phyloP scores from a whole-genome alignment of 1,284 basidiomycete genomes.

The Porogramme epimiltina region DNA sequence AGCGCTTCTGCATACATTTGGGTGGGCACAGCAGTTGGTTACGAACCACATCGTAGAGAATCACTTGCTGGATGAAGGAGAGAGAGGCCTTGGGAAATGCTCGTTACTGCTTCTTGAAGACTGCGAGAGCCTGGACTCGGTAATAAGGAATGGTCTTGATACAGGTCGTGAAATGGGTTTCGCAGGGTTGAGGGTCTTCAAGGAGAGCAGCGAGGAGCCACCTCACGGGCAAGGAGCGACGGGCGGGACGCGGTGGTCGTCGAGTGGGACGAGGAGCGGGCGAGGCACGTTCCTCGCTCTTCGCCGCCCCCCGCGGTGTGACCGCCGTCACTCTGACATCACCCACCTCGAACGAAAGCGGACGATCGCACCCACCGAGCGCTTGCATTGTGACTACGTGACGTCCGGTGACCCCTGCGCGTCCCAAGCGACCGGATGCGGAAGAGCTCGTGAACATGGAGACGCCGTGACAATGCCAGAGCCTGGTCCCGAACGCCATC shows the following conservation, averaged over 20 bases:
- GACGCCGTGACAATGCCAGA: background rate
- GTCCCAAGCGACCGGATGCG: background rate
- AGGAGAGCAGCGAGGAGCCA: slow-evolving; percentile 19
- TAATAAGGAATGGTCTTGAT: background rate
- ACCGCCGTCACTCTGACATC: slow-evolving; percentile 20
- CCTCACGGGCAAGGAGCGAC: slow-evolving; percentile 22
- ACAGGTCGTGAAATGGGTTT: slow-evolving; percentile 11
- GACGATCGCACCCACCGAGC: slow-evolving; percentile 5
- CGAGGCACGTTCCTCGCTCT: slow-evolving; percentile 23
- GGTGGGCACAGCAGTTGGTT: background rate
- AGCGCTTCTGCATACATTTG: background rate
- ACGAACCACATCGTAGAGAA: slow-evolving; percentile 32
- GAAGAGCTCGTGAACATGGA: background rate
- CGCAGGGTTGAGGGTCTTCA: slow-evolving; percentile 18
- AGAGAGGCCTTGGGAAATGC: slow-evolving; percentile 12
- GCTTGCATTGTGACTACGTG: slow-evolving; percentile 6
- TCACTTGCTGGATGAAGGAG: slow-evolving; percentile 15
- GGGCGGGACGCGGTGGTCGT: slow-evolving; percentile 22
- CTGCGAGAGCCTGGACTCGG: slow-evolving; percentile 22
- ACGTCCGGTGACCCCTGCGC: background rate
- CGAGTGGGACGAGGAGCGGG: slow-evolving; percentile 23
- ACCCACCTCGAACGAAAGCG: background rate
- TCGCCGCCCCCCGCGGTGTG: slow-evolving; percentile 21
- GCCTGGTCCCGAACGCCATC: background rate
- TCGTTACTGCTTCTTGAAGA: slow-evolving; percentile 21